Percentiles rank a stretch among this genome's conserved stretches.
phyloP scores from a whole-genome alignment of 2,329 filamentous ascomycete species.

The Orbilia ellipsospora region DNA sequence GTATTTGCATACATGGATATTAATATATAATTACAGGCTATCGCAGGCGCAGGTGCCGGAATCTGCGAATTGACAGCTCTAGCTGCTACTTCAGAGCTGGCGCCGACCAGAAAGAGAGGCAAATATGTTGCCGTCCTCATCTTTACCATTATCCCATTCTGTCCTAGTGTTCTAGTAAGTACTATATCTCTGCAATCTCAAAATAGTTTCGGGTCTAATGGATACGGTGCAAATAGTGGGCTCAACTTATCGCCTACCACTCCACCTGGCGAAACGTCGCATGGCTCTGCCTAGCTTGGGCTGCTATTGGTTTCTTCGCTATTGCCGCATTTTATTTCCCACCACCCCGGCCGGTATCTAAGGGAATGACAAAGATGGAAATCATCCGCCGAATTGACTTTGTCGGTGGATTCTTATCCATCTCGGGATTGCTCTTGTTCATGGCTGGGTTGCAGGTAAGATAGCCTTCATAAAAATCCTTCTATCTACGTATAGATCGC shows the following conservation, averaged over 20 bases:
- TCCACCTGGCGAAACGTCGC: constrained; percentile 70
- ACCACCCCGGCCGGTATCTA: constrained; percentile 65
- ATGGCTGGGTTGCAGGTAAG: constrained; percentile 66
- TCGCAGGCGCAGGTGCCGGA: constrained; percentile 74
- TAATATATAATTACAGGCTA: constrained; percentile 51
- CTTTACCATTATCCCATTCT: constrained; percentile 72
- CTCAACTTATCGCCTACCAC: constrained; percentile 63
- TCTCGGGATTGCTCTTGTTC: constrained; percentile 67
- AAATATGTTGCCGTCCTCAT: constrained; percentile 72
- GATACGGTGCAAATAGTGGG: neutral
- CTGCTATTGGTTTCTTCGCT: constrained; percentile 67
- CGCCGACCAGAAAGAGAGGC: constrained; percentile 73
- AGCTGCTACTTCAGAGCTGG: constrained; percentile 75
- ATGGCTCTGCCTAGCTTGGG: constrained; percentile 68
- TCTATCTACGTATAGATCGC: constrained; percentile 16
- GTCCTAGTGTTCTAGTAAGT: constrained; percentile 71
- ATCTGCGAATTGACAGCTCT: constrained; percentile 76
- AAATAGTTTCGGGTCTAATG: neutral
- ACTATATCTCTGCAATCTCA: constrained; percentile 61
- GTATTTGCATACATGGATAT: neutral
- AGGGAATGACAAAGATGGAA: constrained; percentile 63
- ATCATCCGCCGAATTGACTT: constrained; percentile 67
- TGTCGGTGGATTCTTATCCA: constrained; percentile 67
- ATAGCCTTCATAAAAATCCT: constrained; percentile 60
- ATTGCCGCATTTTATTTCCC: constrained; percentile 69